Evolutionary conservation across 768 basidiomycete genomes (phyloP), one percentile per base, ranked within the genome.

Genomic region (Lenzites betulinus): DNA sequence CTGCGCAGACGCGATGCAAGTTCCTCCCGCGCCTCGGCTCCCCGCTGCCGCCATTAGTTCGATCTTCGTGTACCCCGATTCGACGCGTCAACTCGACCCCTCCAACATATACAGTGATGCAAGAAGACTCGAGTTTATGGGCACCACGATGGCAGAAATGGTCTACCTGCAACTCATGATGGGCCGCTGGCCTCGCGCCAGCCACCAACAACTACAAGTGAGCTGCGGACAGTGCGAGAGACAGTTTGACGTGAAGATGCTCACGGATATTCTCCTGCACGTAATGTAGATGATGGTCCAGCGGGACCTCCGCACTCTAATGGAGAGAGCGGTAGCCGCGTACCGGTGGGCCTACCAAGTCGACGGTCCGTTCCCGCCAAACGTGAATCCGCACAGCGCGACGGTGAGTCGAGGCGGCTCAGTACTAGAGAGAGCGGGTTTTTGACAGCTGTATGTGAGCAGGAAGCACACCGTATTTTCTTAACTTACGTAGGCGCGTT

Each of bases 401-500:
- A 22, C 20, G 36, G 51, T 51, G 51, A 38, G 51, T 36, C 11
- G 30, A 33, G 30, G 4, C 3, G 15, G 23, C 25, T n/a, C 16
- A 8, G 3, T 35, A 16, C 1, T 35, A 23, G 18, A n/a, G 8
- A 2, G 16, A 4, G 48, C 28, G 16, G 12, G 30, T 23, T 4
- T n/a, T 3, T 15, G 28, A 50, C 28, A 16, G 47, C 33, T 33
- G 28, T 8, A 18, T 15, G 26, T 28, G 8, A 23, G 3, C 36
- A 58, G 56, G 56, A 58, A 18, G 39, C 41, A 6, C 48, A 16
- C 38, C 38, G 48, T 8, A 23, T 58, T 0, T 58, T 58, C 41
- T 42, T 28, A 39, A 42, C 46, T 7, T 58, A 58, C 15, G 56
- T 39, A 5, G 56, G 56, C 0, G 56, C 56, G 7, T 48, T 58